Percentiles rank a stretch among this genome's conserved stretches.
phyloP scores from a whole-genome alignment of 176 grass and related monocot species.

The Oryza glumipatula region DNA sequence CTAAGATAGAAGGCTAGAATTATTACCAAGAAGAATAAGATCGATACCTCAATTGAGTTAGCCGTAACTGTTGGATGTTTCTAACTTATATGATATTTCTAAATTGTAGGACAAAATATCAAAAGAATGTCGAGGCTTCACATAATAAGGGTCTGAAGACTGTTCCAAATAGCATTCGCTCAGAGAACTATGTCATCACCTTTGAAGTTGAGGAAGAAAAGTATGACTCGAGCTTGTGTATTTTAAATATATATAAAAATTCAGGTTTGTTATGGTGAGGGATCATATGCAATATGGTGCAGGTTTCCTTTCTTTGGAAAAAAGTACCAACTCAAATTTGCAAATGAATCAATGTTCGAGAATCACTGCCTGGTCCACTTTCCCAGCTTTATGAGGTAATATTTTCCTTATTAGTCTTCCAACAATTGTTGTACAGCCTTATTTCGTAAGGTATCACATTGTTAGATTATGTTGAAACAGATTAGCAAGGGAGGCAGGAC shows the following conservation, averaged over 20 bases:
- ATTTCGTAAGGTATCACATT: slow-evolving; percentile 35
- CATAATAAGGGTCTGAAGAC: slow-evolving; percentile 81
- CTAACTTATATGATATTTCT: neutral
- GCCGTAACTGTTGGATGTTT: neutral
- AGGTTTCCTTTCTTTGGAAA: slow-evolving; percentile 96
- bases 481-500: slow-evolving; percentile 84
- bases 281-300: slow-evolving; percentile 29
- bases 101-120: slow-evolving; percentile 86
- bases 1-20: neutral
- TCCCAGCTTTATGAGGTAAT: slow-evolving; percentile 84
- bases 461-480: slow-evolving; percentile 57
- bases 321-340: slow-evolving; percentile 93
- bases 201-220: slow-evolving; percentile 99
- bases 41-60: neutral
- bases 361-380: slow-evolving; percentile 92
- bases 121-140: slow-evolving; percentile 95
- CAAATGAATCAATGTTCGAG: slow-evolving; percentile 65
- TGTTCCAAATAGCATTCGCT: slow-evolving; percentile 89
- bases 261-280: slow-evolving; percentile 32
- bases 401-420: slow-evolving; percentile 29
- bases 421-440: slow-evolving; percentile 10
- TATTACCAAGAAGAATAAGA: neutral
- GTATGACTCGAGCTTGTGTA: slow-evolving; percentile 48
- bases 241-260: neutral
- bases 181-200: slow-evolving; percentile 93